Evolutionary conservation across 768 basidiomycete genomes (phyloP).

Genomic region (Cubamyces lactineus): DNA sequence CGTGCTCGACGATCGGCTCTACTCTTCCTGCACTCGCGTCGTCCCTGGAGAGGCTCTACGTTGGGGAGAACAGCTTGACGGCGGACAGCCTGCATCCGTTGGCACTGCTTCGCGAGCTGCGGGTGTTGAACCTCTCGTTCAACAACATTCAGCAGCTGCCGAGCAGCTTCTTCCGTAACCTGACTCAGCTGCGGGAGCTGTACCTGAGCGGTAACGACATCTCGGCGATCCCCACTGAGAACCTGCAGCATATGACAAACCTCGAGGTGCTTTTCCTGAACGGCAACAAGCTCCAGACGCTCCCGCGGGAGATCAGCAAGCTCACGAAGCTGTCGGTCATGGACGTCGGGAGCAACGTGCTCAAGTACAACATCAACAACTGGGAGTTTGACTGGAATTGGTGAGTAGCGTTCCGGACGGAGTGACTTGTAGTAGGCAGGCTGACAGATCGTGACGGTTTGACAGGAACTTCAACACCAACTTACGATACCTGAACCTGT

Average conservation of each 20-base stretch:
- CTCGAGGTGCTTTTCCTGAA: conserved; percentile 85
- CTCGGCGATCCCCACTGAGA: conserved; percentile 87
- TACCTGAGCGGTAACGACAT: conserved; percentile 97
- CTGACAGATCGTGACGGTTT: not conserved
- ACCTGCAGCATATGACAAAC: conserved; percentile 69
- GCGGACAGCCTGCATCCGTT: conserved; percentile 80
- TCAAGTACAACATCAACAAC: conserved; percentile 98
- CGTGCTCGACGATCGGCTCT: conserved; percentile 34
- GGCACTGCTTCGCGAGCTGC: conserved; percentile 74
- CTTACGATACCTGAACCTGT: conserved; percentile 92
- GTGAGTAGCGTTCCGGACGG: conserved; percentile 47
- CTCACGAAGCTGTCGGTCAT: conserved; percentile 76
- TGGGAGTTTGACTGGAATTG: conserved; percentile 99
- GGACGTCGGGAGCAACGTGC: conserved; percentile 90
- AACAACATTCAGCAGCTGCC: conserved; percentile 94
- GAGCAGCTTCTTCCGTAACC: conserved; percentile 68
- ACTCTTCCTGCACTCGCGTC: conserved; percentile 62
- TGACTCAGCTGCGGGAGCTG: conserved; percentile 76
- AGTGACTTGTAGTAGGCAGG: not conserved
- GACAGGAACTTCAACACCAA: conserved; percentile 94
- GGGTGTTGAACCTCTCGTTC: conserved; percentile 89
- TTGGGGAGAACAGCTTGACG: conserved; percentile 87
- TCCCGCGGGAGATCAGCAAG: conserved; percentile 89
- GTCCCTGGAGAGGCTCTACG: conserved; percentile 76
- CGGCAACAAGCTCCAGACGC: conserved; percentile 89